Conservation (phyloP, 2,329 filamentous ascomycete species). For the Colletotrichum truncatum region DNA sequence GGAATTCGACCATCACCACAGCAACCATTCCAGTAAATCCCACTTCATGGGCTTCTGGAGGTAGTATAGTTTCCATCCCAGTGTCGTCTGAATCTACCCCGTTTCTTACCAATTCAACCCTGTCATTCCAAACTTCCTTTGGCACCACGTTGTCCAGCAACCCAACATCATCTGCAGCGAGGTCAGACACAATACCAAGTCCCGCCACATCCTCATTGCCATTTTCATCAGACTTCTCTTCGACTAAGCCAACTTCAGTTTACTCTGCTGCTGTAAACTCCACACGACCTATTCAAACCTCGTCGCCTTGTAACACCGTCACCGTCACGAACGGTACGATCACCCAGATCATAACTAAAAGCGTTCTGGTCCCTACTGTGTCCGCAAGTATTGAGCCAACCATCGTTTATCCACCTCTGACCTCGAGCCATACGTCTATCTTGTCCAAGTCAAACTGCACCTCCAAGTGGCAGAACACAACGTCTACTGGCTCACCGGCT, state of each 20-base stretch:
- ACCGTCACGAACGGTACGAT: slow-evolving; percentile 27
- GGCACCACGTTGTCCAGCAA: no score
- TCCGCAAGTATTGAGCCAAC: slow-evolving; percentile 6
- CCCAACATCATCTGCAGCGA: no score
- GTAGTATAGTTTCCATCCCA: no score
- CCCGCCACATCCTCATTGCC: no score
- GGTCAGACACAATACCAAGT: no score
- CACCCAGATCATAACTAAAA: slow-evolving; percentile 23
- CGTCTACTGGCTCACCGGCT: neutral
- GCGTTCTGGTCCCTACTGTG: slow-evolving; percentile 2
- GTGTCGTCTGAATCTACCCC: no score
- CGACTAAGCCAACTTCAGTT: neutral
- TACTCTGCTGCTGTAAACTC: neutral
- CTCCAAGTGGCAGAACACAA: slow-evolving; percentile 19
- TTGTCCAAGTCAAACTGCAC: neutral
- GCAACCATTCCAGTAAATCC: no score
- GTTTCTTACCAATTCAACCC: no score
- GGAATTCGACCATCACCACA: no score
- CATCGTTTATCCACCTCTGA: neutral
- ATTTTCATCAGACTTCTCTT: neutral
- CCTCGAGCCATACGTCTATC: neutral
- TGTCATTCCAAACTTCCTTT: no score
- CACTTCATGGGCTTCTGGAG: no score
- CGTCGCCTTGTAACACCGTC: slow-evolving; percentile 18
- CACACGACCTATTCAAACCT: neutral